Evolutionary conservation across 2,329 filamentous ascomycete species (phyloP).

Genomic region (Exophiala aquamarina): DNA sequence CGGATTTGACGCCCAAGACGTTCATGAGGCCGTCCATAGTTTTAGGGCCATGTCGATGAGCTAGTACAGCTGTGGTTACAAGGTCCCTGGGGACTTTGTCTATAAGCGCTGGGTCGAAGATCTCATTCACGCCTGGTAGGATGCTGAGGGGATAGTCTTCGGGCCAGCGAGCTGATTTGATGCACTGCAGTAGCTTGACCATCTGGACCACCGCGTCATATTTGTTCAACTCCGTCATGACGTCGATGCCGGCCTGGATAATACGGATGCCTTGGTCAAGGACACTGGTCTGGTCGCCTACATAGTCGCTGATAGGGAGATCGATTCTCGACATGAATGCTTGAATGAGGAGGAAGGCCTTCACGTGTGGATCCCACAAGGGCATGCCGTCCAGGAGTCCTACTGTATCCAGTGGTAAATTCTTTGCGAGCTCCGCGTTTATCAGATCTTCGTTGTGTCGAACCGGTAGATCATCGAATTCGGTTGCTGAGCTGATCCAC

Average conservation of each 20-base stretch:
- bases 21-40: conserved; percentile 29
- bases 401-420: conserved; percentile 57
- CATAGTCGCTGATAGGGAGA: conserved; percentile 93
- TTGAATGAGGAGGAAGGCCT: conserved; percentile 89
- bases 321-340: conserved; percentile 92
- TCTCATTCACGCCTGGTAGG: conserved; percentile 66
- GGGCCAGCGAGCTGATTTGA: conserved; percentile 92
- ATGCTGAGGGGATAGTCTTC: conserved; percentile 76
- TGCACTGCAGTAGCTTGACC: conserved; percentile 81
- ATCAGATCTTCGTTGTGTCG: conserved; percentile 98
- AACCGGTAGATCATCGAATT: conserved; percentile 96
- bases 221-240: conserved; percentile 79
- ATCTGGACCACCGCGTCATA: conserved; percentile 76
- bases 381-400: conserved; percentile 62
- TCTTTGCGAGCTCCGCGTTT: conserved; percentile 83
- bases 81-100: conserved; percentile 27
- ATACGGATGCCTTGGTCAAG: conserved; percentile 97
- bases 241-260: conserved; percentile 90
- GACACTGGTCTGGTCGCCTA: conserved; percentile 85
- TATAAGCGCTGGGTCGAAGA: conserved; percentile 20
- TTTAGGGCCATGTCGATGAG: conserved; percentile 20
- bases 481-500: conserved; percentile 91
- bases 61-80: conserved; percentile 24
- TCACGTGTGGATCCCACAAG: conserved; percentile 98
- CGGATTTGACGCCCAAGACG: conserved; percentile 26